Evolutionary conservation across 495 filamentous ascomycete species (phyloP), one percentile per base, ranked within the genome.

Genomic region (Penicillium subrubescens): DNA sequence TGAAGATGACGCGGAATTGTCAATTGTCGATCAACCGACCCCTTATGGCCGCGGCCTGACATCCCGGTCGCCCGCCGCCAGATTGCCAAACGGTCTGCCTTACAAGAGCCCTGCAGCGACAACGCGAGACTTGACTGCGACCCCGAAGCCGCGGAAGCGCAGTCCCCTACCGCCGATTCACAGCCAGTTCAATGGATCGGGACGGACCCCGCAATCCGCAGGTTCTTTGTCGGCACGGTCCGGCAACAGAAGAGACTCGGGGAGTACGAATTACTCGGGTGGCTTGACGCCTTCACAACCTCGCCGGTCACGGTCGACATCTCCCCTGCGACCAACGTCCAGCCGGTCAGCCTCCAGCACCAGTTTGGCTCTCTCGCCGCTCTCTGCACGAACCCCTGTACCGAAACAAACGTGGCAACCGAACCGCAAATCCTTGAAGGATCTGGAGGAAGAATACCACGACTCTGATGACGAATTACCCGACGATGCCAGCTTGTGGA

Each of bases 401-500:
- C 76, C 72, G 67, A 76, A 81, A 62, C 71, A 77, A 52, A 67
- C 77, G 57, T 97, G 92, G 92, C 91, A 97, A 71, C 84, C 88
- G 25, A 84, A 86, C 50, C 82, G 90, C 57, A 98, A 97, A 77
- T 86, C 91, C 5, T 77, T 87, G 5, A 84, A 91, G 61, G 90
- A 97, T 59, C 71, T 94, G 37, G 96, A 97, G 72, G 86, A 88
- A 44, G 94, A 98, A 73, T 97, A 90, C 65, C 85, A 94, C 73
- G 92, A 96, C 61, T 88, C 88, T 12, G 95, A 97, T 62, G 94
- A 97, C 62, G 93, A 98, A 58, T 86, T 99, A 25, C 95, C 95
- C 6, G 92, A 96, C 59, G 95, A 96, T 68, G 89, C 92, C 17
- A 88, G 94, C 68, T 81, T 99, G 23, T 93, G 92, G 82, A 98